These are phyloP conservation scores for Alternaria sp. DNA, from an alignment of 2,329 filamentous ascomycete genomes.

Conservation along the genomic window DNA sequence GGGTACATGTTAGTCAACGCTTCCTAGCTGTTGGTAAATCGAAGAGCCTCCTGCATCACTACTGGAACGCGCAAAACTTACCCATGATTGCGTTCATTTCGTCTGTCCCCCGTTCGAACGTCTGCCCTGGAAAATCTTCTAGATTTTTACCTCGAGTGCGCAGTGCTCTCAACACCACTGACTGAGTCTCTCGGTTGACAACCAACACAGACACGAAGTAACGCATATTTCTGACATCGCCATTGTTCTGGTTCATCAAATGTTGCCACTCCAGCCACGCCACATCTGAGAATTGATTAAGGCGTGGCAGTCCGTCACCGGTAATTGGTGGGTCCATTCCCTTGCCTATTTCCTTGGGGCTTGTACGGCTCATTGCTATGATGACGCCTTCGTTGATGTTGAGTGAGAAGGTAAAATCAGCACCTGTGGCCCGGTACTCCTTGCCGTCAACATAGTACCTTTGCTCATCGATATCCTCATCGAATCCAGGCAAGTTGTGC, in stretches of 20 bases:
- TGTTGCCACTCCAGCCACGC: slow-evolving; percentile 22
- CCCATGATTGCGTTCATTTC: slow-evolving; percentile 26
- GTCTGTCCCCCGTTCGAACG: slow-evolving; percentile 15
- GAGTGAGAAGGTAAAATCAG: slow-evolving; percentile 18
- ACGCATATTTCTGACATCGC: slow-evolving; percentile 6
- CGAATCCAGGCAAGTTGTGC: not conserved
- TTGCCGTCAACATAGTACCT: slow-evolving; percentile 12
- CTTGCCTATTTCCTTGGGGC: slow-evolving; percentile 11
- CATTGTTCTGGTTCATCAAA: not conserved
- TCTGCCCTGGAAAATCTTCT: slow-evolving; percentile 24
- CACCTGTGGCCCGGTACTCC: slow-evolving; percentile 21
- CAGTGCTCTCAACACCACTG: slow-evolving; percentile 15
- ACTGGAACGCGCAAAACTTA: not conserved
- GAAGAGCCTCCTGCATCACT: not conserved
- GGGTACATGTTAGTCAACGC: not conserved
- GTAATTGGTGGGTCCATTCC: not conserved
- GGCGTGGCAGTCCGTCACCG: slow-evolving; percentile 9
- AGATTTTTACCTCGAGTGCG: slow-evolving; percentile 6
- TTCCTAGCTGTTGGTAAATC: not conserved
- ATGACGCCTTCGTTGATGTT: slow-evolving; percentile 24
- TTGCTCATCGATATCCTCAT: not conserved
- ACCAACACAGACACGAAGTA: slow-evolving; percentile 27
- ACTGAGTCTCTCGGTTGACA: slow-evolving; percentile 16
- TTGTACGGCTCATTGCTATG: slow-evolving; percentile 19
- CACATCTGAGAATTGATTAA: slow-evolving; percentile 27